Evolutionary conservation across 2,329 filamentous ascomycete genomes (phyloP).

Genomic region (Ophidiomyces ophidiicola): DNA sequence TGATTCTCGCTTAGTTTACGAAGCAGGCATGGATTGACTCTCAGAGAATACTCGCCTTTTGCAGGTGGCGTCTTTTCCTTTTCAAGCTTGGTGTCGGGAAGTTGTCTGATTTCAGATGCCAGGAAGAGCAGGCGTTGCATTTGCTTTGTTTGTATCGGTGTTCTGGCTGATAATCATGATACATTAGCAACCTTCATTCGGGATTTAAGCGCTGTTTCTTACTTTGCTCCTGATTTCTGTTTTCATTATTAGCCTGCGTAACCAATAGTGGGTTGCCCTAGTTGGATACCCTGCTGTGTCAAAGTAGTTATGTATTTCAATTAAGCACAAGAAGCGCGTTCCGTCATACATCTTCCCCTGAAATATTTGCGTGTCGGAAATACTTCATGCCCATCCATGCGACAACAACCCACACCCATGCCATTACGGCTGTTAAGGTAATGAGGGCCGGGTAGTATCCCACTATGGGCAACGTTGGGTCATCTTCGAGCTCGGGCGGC

Average conservation of each 20-base stretch:
- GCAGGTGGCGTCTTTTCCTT: background rate
- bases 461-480: slow-evolving; percentile 84
- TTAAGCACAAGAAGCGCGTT: too few relatives aligned
- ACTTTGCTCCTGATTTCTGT: too few relatives aligned
- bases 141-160: background rate
- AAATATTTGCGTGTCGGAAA: slow-evolving; percentile 93
- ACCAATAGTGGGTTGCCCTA: too few relatives aligned
- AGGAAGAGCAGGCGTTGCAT: slow-evolving; percentile 5
- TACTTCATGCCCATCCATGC: slow-evolving; percentile 99
- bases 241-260: too few relatives aligned
- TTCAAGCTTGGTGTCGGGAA: background rate
- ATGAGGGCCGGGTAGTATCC: slow-evolving; percentile 94
- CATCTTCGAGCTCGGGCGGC: slow-evolving; percentile 87
- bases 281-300: background rate
- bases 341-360: slow-evolving; percentile 39
- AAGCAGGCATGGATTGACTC: too few relatives aligned
- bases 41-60: too few relatives aligned
- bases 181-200: too few relatives aligned
- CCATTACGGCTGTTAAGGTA: slow-evolving; percentile 88
- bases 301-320: background rate
- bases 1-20: too few relatives aligned
- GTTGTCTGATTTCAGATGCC: background rate
- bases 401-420: slow-evolving; percentile 95
- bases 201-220: too few relatives aligned
- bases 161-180: background rate